Conservation (phyloP, 352 stramenopile species). For the Phytopythium chamaehyphon region DNA sequence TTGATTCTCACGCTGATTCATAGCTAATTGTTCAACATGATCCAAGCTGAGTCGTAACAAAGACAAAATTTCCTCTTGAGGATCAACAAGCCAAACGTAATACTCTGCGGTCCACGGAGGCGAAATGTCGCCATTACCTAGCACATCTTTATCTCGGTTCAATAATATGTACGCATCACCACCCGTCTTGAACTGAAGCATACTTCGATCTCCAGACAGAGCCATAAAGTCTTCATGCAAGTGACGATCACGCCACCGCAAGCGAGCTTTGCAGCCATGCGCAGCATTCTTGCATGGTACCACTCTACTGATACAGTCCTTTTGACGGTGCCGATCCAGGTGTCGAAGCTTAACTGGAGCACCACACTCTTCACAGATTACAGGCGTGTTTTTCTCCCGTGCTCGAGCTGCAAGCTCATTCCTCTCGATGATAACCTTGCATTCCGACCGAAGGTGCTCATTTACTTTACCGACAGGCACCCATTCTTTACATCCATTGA, state of each 20-base stretch:
- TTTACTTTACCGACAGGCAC: constrained; percentile 57
- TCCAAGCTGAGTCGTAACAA: constrained; percentile 36
- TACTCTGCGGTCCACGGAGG: constrained; percentile 72
- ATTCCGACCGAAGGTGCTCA: constrained; percentile 40
- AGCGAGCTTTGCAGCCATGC: constrained; percentile 50
- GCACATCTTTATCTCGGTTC: constrained; percentile 12
- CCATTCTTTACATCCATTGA: constrained; percentile 64
- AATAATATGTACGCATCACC: constrained; percentile 35
- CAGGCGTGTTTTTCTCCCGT: constrained; percentile 36
- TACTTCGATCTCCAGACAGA: constrained; percentile 35
- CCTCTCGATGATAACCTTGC: constrained; percentile 47
- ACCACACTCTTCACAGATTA: constrained; percentile 53
- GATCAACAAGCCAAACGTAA: constrained; percentile 55
- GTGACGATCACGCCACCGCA: constrained; percentile 68
- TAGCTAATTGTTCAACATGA: constrained; percentile 28
- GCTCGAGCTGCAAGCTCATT: constrained; percentile 47
- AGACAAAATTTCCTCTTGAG: constrained; percentile 45
- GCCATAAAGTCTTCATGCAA: constrained; percentile 61
- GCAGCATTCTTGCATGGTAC: constrained; percentile 63
- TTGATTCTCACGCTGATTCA: constrained; percentile 31
- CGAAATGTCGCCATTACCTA: constrained; percentile 26
- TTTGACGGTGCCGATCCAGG: constrained; percentile 31
- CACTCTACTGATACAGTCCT: constrained; percentile 58
- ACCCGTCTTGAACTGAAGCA: constrained; percentile 46
- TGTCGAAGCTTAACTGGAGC: constrained; percentile 28